Percentiles rank a stretch among this genome's conserved stretches.
phyloP scores from a whole-genome alignment of 768 basidiomycete genomes.

The Boletus tylopilopsis region DNA sequence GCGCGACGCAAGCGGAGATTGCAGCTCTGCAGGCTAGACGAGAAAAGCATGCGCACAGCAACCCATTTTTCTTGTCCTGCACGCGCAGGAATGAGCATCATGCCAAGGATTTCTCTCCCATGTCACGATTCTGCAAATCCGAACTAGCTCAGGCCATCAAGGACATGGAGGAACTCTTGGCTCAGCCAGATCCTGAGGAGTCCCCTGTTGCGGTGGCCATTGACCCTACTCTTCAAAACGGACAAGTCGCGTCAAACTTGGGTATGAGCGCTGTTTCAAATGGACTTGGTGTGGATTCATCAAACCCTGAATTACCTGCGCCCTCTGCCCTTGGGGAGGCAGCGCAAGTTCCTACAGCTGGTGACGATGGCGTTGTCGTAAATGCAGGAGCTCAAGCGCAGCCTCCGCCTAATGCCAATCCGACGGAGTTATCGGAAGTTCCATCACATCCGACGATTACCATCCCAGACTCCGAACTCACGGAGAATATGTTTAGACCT shows the following conservation, averaged over 20 bases:
- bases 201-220: slow-evolving; percentile 22
- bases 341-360: neutral
- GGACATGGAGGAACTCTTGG: slow-evolving; percentile 62
- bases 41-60: slow-evolving; percentile 59
- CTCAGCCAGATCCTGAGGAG: slow-evolving; percentile 29
- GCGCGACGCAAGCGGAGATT: slow-evolving; percentile 45
- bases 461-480: slow-evolving; percentile 47
- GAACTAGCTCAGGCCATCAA: slow-evolving; percentile 64
- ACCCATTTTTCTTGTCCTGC: slow-evolving; percentile 74
- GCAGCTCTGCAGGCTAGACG: slow-evolving; percentile 47
- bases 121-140: slow-evolving; percentile 65
- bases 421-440: slow-evolving; percentile 30
- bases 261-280: slow-evolving; percentile 1
- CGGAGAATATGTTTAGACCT: slow-evolving; percentile 55
- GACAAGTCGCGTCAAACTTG: slow-evolving; percentile 2
- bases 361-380: slow-evolving; percentile 7
- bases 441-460: slow-evolving; percentile 45
- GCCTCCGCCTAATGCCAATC: slow-evolving; percentile 1
- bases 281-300: slow-evolving; percentile 9
- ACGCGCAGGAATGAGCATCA: slow-evolving; percentile 69
- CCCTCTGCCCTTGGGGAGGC: slow-evolving; percentile 11
- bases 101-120: slow-evolving; percentile 66
- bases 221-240: slow-evolving; percentile 27
- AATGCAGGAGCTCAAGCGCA: slow-evolving; percentile 6
- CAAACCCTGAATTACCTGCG: neutral